Conservation (phyloP, 2,329 filamentous ascomycete genomes). For the Macroventuria anomochaeta region DNA sequence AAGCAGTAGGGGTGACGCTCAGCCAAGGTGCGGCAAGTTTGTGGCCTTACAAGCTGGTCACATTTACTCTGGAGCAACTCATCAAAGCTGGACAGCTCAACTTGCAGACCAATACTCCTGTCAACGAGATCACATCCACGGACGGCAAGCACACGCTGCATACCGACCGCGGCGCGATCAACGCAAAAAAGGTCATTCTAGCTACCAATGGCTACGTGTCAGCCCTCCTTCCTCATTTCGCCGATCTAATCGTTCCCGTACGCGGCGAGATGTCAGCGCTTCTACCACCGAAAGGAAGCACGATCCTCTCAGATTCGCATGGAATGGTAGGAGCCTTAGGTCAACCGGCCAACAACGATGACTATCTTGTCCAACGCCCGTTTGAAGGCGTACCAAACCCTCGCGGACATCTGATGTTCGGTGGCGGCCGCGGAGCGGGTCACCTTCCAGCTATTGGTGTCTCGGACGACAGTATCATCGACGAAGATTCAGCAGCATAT, state of each 20-base stretch:
- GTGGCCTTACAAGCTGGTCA: constrained; percentile 86
- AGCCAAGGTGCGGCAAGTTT: constrained; percentile 70
- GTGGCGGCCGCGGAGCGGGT: constrained; percentile 69
- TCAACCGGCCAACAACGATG: constrained; percentile 61
- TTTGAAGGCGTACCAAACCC: constrained; percentile 51
- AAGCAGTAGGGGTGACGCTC: constrained; percentile 68
- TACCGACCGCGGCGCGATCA: constrained; percentile 72
- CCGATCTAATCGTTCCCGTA: constrained; percentile 76
- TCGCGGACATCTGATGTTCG: constrained; percentile 69
- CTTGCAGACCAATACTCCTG: constrained; percentile 76
- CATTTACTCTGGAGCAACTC: constrained; percentile 70
- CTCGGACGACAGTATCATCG: constrained; percentile 65
- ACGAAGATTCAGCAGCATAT: constrained; percentile 62
- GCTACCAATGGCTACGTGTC: constrained; percentile 88
- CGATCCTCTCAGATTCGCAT: constrained; percentile 65
- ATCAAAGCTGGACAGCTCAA: constrained; percentile 64
- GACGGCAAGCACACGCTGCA: constrained; percentile 63
- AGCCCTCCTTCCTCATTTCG: constrained; percentile 71
- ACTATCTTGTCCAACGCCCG: constrained; percentile 77
- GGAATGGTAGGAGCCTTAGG: constrained; percentile 64
- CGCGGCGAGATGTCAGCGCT: constrained; percentile 76
- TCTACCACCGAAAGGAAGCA: constrained; percentile 58
- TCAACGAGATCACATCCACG: constrained; percentile 46
- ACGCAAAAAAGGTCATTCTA: constrained; percentile 70
- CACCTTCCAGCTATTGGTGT: constrained; percentile 59